Evolutionary conservation across 73 alveolate species (phyloP).

Genomic region (Paramecium pentaurelia): DNA sequence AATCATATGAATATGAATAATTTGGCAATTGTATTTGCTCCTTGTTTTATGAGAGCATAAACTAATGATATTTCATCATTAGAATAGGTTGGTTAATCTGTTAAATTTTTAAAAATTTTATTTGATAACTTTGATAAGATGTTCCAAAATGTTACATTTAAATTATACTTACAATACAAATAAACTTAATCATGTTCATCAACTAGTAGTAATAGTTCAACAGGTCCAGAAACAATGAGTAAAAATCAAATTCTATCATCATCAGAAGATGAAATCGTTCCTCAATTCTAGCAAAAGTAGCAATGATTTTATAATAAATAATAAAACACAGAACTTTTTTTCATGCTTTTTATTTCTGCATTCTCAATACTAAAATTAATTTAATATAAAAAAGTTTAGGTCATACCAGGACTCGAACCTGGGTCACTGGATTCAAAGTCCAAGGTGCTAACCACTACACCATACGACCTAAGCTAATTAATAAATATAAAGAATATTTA

Average conservation of each 20-base stretch:
- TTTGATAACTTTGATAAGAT: conserved; percentile 22
- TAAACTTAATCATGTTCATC: neutral
- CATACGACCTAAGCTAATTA: conserved; percentile 68
- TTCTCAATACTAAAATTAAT: neutral
- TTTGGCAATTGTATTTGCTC: conserved; percentile 23
- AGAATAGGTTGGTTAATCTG: neutral
- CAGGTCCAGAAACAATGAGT: neutral
- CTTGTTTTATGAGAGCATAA: conserved; percentile 40
- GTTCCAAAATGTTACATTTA: conserved; percentile 13
- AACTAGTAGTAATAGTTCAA: conserved; percentile 27
- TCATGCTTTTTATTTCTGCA: neutral
- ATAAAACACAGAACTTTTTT: neutral
- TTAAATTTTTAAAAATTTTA: neutral
- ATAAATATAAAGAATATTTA: neutral
- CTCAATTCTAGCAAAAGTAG: neutral
- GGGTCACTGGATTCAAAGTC: conserved; percentile 83
- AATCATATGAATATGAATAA: neutral
- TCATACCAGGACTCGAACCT: conserved; percentile 78
- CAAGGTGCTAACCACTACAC: conserved; percentile 84
- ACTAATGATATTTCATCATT: neutral
- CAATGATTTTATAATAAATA: neutral
- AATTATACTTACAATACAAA: neutral
- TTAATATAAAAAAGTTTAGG: neutral
- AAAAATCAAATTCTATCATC: neutral
- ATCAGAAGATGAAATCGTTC: neutral